phyloP scores from a whole-genome alignment of 352 stramenopile species.

The Aphanomyces invadans region DNA sequence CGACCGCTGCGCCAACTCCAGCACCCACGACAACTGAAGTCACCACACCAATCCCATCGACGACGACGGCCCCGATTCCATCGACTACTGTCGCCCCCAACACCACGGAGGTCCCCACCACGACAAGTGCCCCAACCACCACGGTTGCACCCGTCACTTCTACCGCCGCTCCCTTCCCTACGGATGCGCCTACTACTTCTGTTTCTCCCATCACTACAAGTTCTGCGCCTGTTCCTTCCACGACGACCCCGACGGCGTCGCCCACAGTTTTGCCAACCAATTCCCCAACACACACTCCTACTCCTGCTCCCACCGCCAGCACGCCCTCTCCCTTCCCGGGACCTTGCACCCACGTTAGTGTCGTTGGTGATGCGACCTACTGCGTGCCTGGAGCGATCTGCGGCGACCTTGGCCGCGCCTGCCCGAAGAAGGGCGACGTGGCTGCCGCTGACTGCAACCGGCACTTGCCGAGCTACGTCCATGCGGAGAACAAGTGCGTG shows the following conservation, averaged over 20 bases:
- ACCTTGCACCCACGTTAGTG: constrained; percentile 31
- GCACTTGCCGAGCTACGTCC: constrained; percentile 26
- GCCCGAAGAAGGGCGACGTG: constrained; percentile 32
- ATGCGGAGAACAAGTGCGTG: constrained; percentile 26
- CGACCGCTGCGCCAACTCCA: background rate
- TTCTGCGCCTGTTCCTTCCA: background rate
- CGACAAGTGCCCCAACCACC: background rate
- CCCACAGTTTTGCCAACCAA: background rate
- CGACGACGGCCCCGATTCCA: background rate
- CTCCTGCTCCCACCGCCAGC: background rate
- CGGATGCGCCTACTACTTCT: background rate
- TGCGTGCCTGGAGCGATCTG: constrained; percentile 40
- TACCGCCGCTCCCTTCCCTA: background rate
- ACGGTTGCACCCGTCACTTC: background rate
- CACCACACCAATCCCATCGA: background rate
- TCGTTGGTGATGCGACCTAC: constrained; percentile 40
- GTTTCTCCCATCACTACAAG: background rate
- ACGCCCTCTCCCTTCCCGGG: background rate
- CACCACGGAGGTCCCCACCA: background rate
- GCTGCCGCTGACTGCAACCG: constrained; percentile 32
- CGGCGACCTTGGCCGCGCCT: constrained; percentile 26
- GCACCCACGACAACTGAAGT: background rate
- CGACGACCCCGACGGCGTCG: background rate
- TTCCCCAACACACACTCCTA: background rate
- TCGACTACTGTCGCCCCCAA: background rate